Percentiles rank a stretch among this genome's conserved stretches.
phyloP scores from a whole-genome alignment of 805 yeast species.

The Osmozyma mogii region DNA sequence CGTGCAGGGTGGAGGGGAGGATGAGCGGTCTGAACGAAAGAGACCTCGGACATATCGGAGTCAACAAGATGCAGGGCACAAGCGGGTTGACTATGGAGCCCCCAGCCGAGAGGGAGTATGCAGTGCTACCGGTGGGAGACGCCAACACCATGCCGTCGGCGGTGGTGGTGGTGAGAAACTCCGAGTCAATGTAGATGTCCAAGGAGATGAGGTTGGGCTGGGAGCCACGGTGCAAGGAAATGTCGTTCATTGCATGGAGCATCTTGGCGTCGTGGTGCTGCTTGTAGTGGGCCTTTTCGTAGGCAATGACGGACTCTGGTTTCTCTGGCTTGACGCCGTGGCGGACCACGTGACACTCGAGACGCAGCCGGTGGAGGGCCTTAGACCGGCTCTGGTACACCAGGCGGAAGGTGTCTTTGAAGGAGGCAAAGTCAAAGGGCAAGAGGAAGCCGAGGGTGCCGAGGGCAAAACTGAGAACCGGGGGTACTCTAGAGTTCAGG shows the following conservation, averaged over 20 bases:
- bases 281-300: conserved; percentile 11
- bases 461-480: conserved; percentile 78
- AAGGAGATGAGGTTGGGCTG: conserved; percentile 78
- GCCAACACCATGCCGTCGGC: conserved; percentile 85
- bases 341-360: conserved; percentile 64
- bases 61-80: conserved; percentile 71
- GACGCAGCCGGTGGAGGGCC: conserved; percentile 68
- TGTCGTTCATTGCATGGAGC: conserved; percentile 87
- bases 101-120: conserved; percentile 82
- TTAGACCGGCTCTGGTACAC: conserved; percentile 64
- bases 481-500: conserved; percentile 70
- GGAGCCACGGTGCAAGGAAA: conserved; percentile 80
- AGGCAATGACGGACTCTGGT: conserved; percentile 7
- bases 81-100: conserved; percentile 90
- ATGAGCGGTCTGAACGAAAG: conserved; percentile 84
- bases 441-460: conserved; percentile 87
- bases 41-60: conserved; percentile 91
- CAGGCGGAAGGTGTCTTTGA: conserved; percentile 49
- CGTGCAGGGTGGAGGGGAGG: conserved; percentile 70
- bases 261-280: conserved; percentile 20
- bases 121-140: conserved; percentile 95
- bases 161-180: conserved; percentile 78
- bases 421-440: conserved; percentile 73
- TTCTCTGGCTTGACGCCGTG: too few species aligned
- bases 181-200: conserved; percentile 80